Percentiles rank a stretch among this genome's conserved stretches.
phyloP scores from a whole-genome alignment of 495 filamentous ascomycete species.

The Penicilliopsis zonata region DNA sequence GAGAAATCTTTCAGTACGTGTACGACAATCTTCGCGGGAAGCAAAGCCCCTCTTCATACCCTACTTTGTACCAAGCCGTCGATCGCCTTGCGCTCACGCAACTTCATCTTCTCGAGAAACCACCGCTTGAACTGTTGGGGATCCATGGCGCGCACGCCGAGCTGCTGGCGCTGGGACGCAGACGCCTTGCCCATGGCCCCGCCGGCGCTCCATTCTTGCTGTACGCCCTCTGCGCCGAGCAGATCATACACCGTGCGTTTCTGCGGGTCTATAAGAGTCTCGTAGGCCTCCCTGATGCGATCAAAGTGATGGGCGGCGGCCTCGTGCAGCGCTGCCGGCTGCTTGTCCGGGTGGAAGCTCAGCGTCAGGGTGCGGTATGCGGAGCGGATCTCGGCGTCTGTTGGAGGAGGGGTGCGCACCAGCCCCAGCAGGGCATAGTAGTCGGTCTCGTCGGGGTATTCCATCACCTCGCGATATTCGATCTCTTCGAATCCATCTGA shows the following conservation, averaged over 20 bases:
- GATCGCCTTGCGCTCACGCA: slow-evolving; percentile 26
- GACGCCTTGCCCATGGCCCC: slow-evolving; percentile 23
- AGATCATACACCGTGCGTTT: slow-evolving; percentile 45
- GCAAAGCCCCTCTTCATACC: slow-evolving; percentile 20
- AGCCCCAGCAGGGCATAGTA: slow-evolving; percentile 43
- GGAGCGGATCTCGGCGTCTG: slow-evolving; percentile 36
- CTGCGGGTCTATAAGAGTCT: slow-evolving; percentile 41
- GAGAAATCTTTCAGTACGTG: too few relatives aligned
- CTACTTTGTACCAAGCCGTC: slow-evolving; percentile 29
- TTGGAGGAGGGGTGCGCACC: slow-evolving; percentile 28
- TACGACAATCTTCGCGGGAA: too few relatives aligned
- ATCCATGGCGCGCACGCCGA: slow-evolving; percentile 32
- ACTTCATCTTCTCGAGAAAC: slow-evolving; percentile 36
- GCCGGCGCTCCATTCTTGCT: slow-evolving; percentile 24
- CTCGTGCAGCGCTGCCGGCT: slow-evolving; percentile 33
- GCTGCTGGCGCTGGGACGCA: slow-evolving; percentile 15
- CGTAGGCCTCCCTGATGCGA: slow-evolving; percentile 39
- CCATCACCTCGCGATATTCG: slow-evolving; percentile 2
- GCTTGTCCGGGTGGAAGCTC: slow-evolving; percentile 49
- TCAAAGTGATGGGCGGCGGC: slow-evolving; percentile 37
- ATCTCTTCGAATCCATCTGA: background rate
- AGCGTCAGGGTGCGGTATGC: slow-evolving; percentile 41
- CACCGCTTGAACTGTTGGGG: slow-evolving; percentile 37
- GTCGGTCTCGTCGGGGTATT: slow-evolving; percentile 25
- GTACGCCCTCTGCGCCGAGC: slow-evolving; percentile 32